phyloP scores from a whole-genome alignment of 1,284 basidiomycete genomes.

The Paramarasmius palmivorus region DNA sequence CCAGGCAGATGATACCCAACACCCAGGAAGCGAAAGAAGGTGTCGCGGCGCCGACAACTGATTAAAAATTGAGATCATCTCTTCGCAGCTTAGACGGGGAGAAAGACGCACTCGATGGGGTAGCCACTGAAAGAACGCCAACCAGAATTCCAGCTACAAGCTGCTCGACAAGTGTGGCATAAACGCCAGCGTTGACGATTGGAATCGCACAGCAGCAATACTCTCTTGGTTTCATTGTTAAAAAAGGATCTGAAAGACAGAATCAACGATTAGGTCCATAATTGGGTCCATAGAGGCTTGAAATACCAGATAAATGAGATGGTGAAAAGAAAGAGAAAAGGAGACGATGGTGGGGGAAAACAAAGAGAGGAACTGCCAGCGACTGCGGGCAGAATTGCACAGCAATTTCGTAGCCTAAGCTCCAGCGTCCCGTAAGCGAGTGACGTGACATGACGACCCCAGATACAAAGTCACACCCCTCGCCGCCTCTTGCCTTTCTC shows the following conservation, averaged over 20 bases:
- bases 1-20: conserved; percentile 74
- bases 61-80: conserved; percentile 16
- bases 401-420: background rate
- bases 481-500: conserved; percentile 9
- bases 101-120: conserved; percentile 68
- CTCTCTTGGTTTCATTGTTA: conserved; percentile 62
- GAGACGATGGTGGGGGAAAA: background rate
- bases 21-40: conserved; percentile 76
- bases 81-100: conserved; percentile 6
- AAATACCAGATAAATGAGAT: background rate
- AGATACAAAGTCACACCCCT: too few species aligned
- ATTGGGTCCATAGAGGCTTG: too few species aligned
- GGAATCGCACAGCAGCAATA: conserved; percentile 87
- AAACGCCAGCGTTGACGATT: conserved; percentile 84
- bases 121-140: conserved; percentile 77
- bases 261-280: too few species aligned
- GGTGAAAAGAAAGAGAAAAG: conserved; percentile 15
- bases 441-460: too few species aligned
- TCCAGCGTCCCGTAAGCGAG: too few species aligned
- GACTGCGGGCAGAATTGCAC: background rate
- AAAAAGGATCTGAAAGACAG: background rate
- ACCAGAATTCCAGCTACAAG: conserved; percentile 67
- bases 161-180: conserved; percentile 78
- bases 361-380: background rate
- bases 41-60: conserved; percentile 84